Evolutionary conservation across 768 basidiomycete genomes (phyloP), one percentile per base, ranked within the genome.

Genomic region (Lactarius sp.): DNA sequence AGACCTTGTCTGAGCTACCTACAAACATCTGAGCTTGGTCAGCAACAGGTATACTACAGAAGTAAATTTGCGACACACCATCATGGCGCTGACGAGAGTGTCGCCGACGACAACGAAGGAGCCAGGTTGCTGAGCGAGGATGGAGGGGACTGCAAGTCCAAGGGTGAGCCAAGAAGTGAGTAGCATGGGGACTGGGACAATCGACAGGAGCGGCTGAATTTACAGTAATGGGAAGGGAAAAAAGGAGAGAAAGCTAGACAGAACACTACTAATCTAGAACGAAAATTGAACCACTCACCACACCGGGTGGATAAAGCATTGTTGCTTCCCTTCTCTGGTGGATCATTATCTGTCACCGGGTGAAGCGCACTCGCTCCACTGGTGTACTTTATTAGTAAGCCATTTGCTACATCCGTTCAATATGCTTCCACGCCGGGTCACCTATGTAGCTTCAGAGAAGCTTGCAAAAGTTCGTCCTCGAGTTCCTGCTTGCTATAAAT

Each of bases 1-100:
- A 95, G 39, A 95, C 88, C 72, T 85, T 91, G 68, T 91, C 77
- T 6, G 81, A 77, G 66, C 87, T 90, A 37, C 90, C 92, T 56
- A 94, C 75, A 73, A 94, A 92, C 83, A 89, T 84, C 89, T 88
- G 71, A 52, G 42, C n/a, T 13, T 27, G 27, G 3, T 27, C 27
- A 27, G 59, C 52, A 10, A 27, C 36, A 44, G 8, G 33, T 59
- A 16, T 42, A 57, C 22, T n/a, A 41, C 22, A 44, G n/a, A 3
- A n/a, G 36, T 54, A 12, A 7, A 2, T 10, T 12, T 27, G 6
- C 4, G 13, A 72, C 77, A 59, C 27, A 83, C 81, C 82, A 83
- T 83, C 82, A 83, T 83, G 0, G 77, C 82, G 54, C 77, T 78
- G 66, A 83, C 79, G 56, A 71, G 72, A 0, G 82, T 83, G 60